phyloP scores from a whole-genome alignment of 108 stramenopile species.

The Cyclotella cryptica region DNA sequence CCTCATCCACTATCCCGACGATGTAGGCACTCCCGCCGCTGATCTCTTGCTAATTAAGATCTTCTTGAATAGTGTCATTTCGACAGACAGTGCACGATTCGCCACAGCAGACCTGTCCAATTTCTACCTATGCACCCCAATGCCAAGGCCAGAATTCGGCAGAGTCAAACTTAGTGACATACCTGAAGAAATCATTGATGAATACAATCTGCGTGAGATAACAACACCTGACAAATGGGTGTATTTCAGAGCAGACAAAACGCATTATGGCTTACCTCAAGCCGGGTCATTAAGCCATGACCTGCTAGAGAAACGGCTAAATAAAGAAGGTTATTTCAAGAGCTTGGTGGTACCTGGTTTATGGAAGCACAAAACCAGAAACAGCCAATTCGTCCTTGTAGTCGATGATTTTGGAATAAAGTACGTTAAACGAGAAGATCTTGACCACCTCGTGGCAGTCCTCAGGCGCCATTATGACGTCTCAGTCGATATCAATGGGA shows the following conservation, averaged over 20 bases:
- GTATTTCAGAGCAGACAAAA: conserved; percentile 10
- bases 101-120: conserved; percentile 54
- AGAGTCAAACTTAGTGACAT: conserved; percentile 36
- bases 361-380: conserved; percentile 38
- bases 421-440: conserved; percentile 29
- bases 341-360: conserved; percentile 39
- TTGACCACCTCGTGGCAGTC: conserved; percentile 39
- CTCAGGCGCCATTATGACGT: conserved; percentile 31
- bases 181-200: conserved; percentile 42
- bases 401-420: conserved; percentile 58
- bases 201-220: conserved; percentile 33
- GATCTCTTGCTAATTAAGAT: conserved; percentile 30
- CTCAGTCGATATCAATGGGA: conserved; percentile 21
- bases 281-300: conserved; percentile 51
- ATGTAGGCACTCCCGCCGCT: conserved; percentile 30
- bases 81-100: conserved; percentile 34
- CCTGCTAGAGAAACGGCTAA: conserved; percentile 23
- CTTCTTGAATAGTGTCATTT: conserved; percentile 56
- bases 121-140: conserved; percentile 54
- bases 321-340: conserved; percentile 31
- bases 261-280: conserved; percentile 5
- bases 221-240: conserved; percentile 12
- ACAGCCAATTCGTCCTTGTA: conserved; percentile 51
- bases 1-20: conserved; percentile 32
- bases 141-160: conserved; percentile 51